Evolutionary conservation across 345 rosid genomes (phyloP).

Genomic region (Mangifera indica): DNA sequence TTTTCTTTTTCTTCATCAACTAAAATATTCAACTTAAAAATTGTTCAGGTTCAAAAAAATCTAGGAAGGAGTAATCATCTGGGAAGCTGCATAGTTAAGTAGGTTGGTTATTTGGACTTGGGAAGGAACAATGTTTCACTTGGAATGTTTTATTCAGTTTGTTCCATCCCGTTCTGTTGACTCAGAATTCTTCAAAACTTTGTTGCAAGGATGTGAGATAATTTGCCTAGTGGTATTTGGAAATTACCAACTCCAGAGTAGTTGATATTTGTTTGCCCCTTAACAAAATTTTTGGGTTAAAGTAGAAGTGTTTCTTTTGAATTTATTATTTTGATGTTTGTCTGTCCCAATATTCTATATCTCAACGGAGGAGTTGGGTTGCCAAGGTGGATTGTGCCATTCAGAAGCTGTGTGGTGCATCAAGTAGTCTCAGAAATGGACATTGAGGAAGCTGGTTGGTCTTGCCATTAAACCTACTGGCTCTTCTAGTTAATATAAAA

Average conservation of each 20-base stretch:
- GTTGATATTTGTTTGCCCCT: slow-evolving; percentile 5
- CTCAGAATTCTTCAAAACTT: slow-evolving; percentile 20
- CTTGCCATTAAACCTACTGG: not conserved
- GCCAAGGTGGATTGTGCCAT: not conserved
- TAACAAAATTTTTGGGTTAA: not conserved
- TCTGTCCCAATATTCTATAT: not conserved
- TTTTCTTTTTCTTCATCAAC: slow-evolving; percentile 20
- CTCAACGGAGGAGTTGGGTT: not conserved
- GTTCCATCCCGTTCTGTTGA: slow-evolving; percentile 14
- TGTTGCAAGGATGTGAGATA: slow-evolving; percentile 14
- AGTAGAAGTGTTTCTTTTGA: not conserved
- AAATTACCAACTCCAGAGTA: slow-evolving; percentile 17
- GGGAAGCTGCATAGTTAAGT: slow-evolving; percentile 37
- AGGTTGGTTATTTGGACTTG: slow-evolving; percentile 15
- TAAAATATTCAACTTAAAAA: slow-evolving; percentile 38
- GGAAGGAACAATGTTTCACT: slow-evolving; percentile 15
- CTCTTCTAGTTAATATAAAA: no score
- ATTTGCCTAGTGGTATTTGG: slow-evolving; percentile 4
- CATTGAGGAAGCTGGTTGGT: not conserved
- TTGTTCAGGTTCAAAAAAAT: slow-evolving; percentile 48
- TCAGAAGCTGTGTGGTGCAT: not conserved
- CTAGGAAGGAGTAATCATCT: slow-evolving; percentile 39
- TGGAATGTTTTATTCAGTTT: not conserved
- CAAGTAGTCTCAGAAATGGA: not conserved
- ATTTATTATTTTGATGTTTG: not conserved